Evolutionary conservation across 257 asterid genomes (phyloP), one percentile per base, ranked within the genome.

Genomic region (Echium plantagineum): DNA sequence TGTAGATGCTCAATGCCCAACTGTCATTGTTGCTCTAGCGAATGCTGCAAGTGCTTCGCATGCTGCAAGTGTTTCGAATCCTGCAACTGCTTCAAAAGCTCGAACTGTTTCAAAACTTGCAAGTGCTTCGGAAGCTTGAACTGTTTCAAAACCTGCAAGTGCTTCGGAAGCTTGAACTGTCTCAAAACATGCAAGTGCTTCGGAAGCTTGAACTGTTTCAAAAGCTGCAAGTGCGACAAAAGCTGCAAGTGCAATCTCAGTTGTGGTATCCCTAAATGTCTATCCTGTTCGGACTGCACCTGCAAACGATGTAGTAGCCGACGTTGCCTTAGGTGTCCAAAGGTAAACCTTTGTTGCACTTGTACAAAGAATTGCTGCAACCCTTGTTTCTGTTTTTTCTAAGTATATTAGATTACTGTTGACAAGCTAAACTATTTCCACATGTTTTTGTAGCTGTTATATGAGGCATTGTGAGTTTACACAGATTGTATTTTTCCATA

Each of bases 311-410:
- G 78, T 58, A 67, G 42, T 38, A 57, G 74, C 53, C 55, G 74
- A 66, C 63, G 30, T 24, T 70, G 46, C 24, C 74, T 69, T 18
- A 77, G 65, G 57, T 73, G 76, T 67, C 68, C 66, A 53, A 75
- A 75, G 77, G 56, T 81, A 62, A 76, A 80, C 71, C 72, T 63
- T 65, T 77, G 80, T 72, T 75, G 79, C 19, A 73, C 80, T 66
- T 81, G 85, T 81, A 72, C 75, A 77, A 78, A 69, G 58, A 58
- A 48, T 64, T 65, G 63, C 64, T 81, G 80, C 77, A 71, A 80
- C 70, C 74, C 66, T 71, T 66, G 55, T 71, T 83, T 84, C 77
- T 76, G 75, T 28, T 84, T 87, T 79, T 82, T 57, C 74, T 83
- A 81, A 73, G 49, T 60, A 69, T 60, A 38, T n/a, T 21, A 55